Base-by-base conservation (phyloP, 2,329 filamentous ascomycete genomes). In the Botrytis aclada region DNA sequence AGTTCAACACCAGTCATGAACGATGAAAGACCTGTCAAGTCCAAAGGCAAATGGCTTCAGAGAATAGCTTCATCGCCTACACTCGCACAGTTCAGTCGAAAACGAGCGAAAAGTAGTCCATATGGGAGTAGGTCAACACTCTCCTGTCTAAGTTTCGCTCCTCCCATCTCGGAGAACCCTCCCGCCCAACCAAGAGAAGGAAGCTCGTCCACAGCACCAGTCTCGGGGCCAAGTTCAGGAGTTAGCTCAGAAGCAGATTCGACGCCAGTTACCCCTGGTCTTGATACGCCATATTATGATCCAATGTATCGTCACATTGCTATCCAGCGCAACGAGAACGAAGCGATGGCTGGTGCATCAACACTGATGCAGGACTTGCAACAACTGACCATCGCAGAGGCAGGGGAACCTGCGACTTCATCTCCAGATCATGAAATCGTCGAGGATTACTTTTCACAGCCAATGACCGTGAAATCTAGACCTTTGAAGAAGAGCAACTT, bases 401-500 rank as follows among this genome's bases (percentile, higher is more conserved):
- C 76, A 12, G 66, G 69, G n/a, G 74, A 74, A 54, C 74, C 77
- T 58, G 60, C 74, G 14, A 39, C 75, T 39, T 72, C 76, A 29
- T 74, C 77, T n/a, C 73, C 73, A 14, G 77, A 79, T 69, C 74
- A 76, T 37, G 79, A 80, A 47, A 74, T 80, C 5, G 25, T 77
- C 25, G 79, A 81, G 66, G 80, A 80, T 66, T 81, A 81, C 66
- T 80, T 81, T 69, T 78, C 80, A 20, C 43, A 77, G n/a, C 45
- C 39, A 4, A 75, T 76, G 61, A 32, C 77, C 9, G 32, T 72
- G 18, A 37, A 56, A 25, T 56, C 73, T 10, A 77, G 76, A 51
- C 73, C 61, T 63, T 45, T 43, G 25, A 78, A 78, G 70, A 84
- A 83, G 76, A 76, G 78, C 3, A 81, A 83, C 14, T 86, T 86